Base-by-base conservation (phyloP, 208 protist species). In the Kentomonas sorsogonicus region DNA sequence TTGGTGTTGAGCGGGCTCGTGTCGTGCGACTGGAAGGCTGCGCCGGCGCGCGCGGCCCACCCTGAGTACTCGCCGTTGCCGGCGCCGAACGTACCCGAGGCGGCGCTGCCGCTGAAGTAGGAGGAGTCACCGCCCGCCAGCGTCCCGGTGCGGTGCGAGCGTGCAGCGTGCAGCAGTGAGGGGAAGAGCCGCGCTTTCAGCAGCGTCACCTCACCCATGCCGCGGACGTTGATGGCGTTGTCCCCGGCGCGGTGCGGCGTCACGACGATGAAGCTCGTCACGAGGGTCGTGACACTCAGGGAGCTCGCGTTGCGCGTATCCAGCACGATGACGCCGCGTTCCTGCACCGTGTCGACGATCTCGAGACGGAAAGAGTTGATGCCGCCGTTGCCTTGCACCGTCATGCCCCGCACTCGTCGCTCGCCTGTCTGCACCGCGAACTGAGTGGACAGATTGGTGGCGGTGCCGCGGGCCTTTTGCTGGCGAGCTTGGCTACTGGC, bases 331-430 rank as follows among this genome's bases (percentile, higher is more conserved):
- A 45, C 66, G 40, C 64, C 63, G 16, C 77, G 74, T 36, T 77
- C 38, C 27, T 69, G 63, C 22, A 38, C 62, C 10, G 78, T 77
- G 55, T 90, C 76, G 5, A 86, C 61, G 33, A 93, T 33, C 20
- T 48, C 59, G 16, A 93, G 23, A 0, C 52, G 33, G 4, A 93
- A 16, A 4, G 23, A 36, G 7, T 50, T 31, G 4, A 93, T 55
- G 26, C 62, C 60, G 7, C 73, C 67, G 25, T 83, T 79, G 26
- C 86, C 86, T 41, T 90, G 82, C 43, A 93, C 45, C 3, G 72
- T 72, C 9, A 63, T 60, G 29, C 69, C 75, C 69, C 18, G 34
- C 29, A 0, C 58, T 47, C 36, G 38, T 15, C 10, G 2, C 18
- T 52, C 52, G 29, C 26, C 29, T 13, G 33, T 0, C n/a, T 3